These are phyloP conservation scores for Pistacia atlantica DNA, from an alignment of 345 rosid species.

Conservation along the genomic window DNA sequence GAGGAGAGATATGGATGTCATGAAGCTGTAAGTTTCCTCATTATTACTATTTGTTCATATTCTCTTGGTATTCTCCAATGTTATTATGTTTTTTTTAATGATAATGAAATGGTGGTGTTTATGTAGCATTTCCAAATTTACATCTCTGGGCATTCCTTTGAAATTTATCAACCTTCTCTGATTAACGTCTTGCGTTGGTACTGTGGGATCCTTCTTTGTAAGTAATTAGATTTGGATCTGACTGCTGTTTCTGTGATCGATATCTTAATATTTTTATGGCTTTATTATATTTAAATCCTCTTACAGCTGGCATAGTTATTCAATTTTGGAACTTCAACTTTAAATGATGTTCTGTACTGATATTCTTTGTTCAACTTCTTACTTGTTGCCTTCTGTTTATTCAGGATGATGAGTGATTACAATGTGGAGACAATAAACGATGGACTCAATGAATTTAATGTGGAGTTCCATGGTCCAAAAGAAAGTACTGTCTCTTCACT, in stretches of 20 bases:
- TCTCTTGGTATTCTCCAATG: background rate
- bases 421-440: slow-evolving; percentile 71
- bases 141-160: background rate
- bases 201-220: background rate
- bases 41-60: background rate
- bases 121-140: background rate
- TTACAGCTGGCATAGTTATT: background rate
- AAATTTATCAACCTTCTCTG: background rate
- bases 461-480: slow-evolving; percentile 77
- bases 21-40: slow-evolving; percentile 51
- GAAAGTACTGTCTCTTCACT: slow-evolving; percentile 47
- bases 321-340: background rate
- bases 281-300: slow-evolving; percentile 10
- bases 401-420: slow-evolving; percentile 87
- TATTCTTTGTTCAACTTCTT: slow-evolving; percentile 13
- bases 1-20: slow-evolving; percentile 65
- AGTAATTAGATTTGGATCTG: background rate
- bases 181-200: background rate
- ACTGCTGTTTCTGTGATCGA: background rate
- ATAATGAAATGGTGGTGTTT: too few species aligned
- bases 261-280: background rate
- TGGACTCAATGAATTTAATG: slow-evolving; percentile 72
- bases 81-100: background rate
- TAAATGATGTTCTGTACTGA: background rate
- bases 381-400: slow-evolving; percentile 21